Evolutionary conservation across 83 land plant species (phyloP), one percentile per base, ranked within the genome.

Genomic region (Thuja plicata): DNA sequence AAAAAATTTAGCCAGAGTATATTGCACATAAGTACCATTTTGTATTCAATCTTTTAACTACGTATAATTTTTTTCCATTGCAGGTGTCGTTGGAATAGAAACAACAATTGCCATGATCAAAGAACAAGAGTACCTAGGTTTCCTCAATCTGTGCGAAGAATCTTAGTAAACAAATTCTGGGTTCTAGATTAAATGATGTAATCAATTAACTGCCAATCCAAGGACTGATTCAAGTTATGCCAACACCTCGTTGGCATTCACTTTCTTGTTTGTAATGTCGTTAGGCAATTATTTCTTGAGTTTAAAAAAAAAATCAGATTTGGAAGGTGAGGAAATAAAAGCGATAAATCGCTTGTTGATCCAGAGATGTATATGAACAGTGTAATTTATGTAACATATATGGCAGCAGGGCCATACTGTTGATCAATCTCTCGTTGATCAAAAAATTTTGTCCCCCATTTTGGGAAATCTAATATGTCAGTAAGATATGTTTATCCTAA

Each of bases 51-150:
- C 19, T 24, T 81, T 24, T 27, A 55, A 50, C 37, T 80, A 32
- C 38, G 27, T 84, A 40, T 84, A 12, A 21, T 86, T 21, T 0
- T 32, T n/a, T 83, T 87, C 2, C 74, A 16, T 89, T 35, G 17
- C 91, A 94, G 96, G 96, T 1, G 90, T 91, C n/a, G 55, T 93
- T 50, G 96, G 96, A 55, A 78, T 90, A 21, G 92, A 91, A 83
- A 93, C 74, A 71, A 94, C 92, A 62, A 91, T 95, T 38, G 3
- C 9, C 24, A 95, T 95, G 97, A 94, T 95, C 62, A 86, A 90
- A 13, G 60, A 92, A 2, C 92, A 95, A 40, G 93, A 95, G 86
- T 94, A 94, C 91, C 90, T 95, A 95, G 97, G 97, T 43, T 95
- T 95, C 55, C 88, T 95, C 27, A 86, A 54, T 32, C 91, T 95